Conservation (phyloP, 345 rosid genomes). For the Gossypium longicalyx region DNA sequence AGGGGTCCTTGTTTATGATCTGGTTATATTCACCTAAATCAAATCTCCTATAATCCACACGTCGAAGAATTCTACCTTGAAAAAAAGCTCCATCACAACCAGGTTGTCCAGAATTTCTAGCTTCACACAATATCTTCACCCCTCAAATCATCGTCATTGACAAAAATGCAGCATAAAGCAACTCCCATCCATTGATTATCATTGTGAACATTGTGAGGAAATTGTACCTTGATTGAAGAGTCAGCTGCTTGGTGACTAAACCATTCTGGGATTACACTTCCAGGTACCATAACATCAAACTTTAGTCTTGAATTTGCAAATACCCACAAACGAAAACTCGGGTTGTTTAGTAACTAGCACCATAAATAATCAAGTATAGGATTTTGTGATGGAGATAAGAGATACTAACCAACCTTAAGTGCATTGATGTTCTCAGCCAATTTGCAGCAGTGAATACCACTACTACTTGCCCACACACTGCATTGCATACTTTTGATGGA, state of each 20-base stretch:
- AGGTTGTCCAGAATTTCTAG: neutral
- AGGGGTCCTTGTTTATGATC: no score
- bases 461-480: no score
- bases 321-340: neutral
- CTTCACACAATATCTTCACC: accelerated
- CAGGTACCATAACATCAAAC: neutral
- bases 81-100: neutral
- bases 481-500: neutral
- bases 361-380: neutral
- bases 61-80: no score
- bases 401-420: neutral
- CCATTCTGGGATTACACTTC: slow-evolving; percentile 6
- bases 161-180: slow-evolving; percentile 9
- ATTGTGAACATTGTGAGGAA: neutral
- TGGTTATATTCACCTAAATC: no score
- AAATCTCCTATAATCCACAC: no score
- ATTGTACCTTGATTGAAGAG: neutral
- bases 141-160: neutral
- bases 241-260: neutral
- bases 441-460: neutral
- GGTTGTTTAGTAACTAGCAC: no score
- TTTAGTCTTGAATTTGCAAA: neutral
- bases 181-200: neutral
- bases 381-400: neutral
- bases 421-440: neutral